These are phyloP conservation scores for Candida parachauliodes DNA, from an alignment of 805 yeast genomes.

Conservation along the genomic window DNA sequence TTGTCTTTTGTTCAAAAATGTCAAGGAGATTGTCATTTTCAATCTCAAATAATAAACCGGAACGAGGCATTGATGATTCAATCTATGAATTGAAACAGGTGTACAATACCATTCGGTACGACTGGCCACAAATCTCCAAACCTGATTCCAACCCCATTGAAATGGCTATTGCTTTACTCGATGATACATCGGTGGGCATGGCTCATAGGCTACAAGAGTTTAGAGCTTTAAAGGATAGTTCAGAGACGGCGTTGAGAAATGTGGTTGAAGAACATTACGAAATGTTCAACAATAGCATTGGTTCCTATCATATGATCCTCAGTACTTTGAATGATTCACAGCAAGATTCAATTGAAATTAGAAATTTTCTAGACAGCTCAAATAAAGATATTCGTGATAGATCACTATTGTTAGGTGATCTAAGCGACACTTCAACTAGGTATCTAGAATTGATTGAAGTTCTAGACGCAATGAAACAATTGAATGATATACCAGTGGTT, in stretches of 20 bases:
- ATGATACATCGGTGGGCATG: slow-evolving; percentile 86
- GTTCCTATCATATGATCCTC: slow-evolving; percentile 74
- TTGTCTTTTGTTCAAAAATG: no score
- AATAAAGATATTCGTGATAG: slow-evolving; percentile 49
- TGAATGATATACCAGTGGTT: slow-evolving; percentile 55
- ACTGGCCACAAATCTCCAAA: slow-evolving; percentile 41
- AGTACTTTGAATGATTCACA: slow-evolving; percentile 65
- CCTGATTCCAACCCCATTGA: slow-evolving; percentile 72
- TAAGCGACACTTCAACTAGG: slow-evolving; percentile 58
- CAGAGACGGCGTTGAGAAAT: slow-evolving; percentile 54
- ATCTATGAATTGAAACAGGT: slow-evolving; percentile 34
- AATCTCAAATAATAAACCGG: slow-evolving; percentile 2
- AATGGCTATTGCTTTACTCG: slow-evolving; percentile 76
- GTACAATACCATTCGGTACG: slow-evolving; percentile 35
- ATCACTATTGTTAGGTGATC: slow-evolving; percentile 55
- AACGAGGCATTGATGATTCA: slow-evolving; percentile 19
- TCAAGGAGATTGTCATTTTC: slow-evolving; percentile 9
- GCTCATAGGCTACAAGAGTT: slow-evolving; percentile 74
- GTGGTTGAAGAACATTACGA: slow-evolving; percentile 82
- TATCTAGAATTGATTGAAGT: slow-evolving; percentile 69
- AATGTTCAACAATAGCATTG: slow-evolving; percentile 80
- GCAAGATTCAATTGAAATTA: slow-evolving; percentile 46
- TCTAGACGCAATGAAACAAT: slow-evolving; percentile 59
- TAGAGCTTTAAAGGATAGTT: slow-evolving; percentile 50
- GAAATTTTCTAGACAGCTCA: slow-evolving; percentile 46